Evolutionary conservation across 495 filamentous ascomycete species (phyloP).

Genomic region (Penicillium manginii): DNA sequence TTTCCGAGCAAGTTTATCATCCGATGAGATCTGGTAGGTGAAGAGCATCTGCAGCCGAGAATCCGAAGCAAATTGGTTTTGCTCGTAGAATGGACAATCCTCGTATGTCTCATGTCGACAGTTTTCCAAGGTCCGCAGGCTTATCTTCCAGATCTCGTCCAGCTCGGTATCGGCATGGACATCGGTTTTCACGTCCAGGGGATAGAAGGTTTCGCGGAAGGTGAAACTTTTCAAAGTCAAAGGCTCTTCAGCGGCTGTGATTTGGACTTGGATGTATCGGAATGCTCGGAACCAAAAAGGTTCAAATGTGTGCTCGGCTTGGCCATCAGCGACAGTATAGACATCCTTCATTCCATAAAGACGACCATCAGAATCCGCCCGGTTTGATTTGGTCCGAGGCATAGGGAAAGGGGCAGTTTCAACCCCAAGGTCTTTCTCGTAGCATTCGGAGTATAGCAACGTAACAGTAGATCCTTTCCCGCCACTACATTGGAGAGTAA

Average conservation of each 20-base stretch:
- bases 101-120: slow-evolving; percentile 37
- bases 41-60: slow-evolving; percentile 30
- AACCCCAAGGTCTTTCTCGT: slow-evolving; percentile 26
- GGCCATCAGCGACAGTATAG: slow-evolving; percentile 18
- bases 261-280: slow-evolving; percentile 28
- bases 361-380: slow-evolving; percentile 18
- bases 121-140: slow-evolving; percentile 26
- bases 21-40: slow-evolving; percentile 28
- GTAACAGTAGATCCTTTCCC: slow-evolving; percentile 18
- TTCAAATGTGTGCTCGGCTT: slow-evolving; percentile 17
- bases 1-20: slow-evolving; percentile 33
- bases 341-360: slow-evolving; percentile 28
- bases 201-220: slow-evolving; percentile 26
- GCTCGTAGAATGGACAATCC: slow-evolving; percentile 39
- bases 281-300: slow-evolving; percentile 37
- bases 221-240: slow-evolving; percentile 13
- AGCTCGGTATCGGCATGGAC: slow-evolving; percentile 14
- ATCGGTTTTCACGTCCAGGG: slow-evolving; percentile 23
- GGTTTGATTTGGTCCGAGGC: slow-evolving; percentile 18
- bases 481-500: slow-evolving; percentile 20
- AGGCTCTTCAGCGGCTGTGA: slow-evolving; percentile 10
- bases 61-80: slow-evolving; percentile 35
- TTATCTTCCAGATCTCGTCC: slow-evolving; percentile 29
- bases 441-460: slow-evolving; percentile 29
- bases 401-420: slow-evolving; percentile 23